A percentile compares a stretch with the other conserved stretches of the same genome.
phyloP scores from a whole-genome alignment of 1,284 basidiomycete genomes.

The Sanguinoderma infundibulare region DNA sequence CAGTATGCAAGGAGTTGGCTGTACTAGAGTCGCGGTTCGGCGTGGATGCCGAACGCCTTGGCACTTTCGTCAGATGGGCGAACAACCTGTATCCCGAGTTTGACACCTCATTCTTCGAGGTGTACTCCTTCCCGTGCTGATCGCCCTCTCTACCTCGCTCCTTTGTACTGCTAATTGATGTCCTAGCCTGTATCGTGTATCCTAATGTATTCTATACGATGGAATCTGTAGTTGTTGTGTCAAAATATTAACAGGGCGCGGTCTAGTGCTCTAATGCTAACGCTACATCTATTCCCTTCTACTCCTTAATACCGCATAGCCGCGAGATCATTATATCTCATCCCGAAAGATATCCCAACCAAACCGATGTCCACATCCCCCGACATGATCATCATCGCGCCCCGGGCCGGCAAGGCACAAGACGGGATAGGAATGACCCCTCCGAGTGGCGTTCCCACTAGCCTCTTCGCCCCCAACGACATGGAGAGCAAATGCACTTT shows the following conservation, averaged over 20 bases:
- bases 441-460: slow-evolving; percentile 18
- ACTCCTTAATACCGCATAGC: background rate
- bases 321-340: slow-evolving; percentile 28
- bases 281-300: slow-evolving; percentile 8
- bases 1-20: slow-evolving; percentile 22
- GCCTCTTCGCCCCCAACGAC: slow-evolving; percentile 12
- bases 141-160: background rate
- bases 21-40: slow-evolving; percentile 23
- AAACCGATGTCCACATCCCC: slow-evolving; percentile 35
- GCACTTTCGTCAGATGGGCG: slow-evolving; percentile 10
- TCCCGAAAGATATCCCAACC: slow-evolving; percentile 37
- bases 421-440: slow-evolving; percentile 38
- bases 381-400: slow-evolving; percentile 29
- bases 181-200: background rate
- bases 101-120: slow-evolving; percentile 8
- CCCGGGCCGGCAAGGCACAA: slow-evolving; percentile 52
- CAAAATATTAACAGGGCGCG: background rate
- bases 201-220: background rate
- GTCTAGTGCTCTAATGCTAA: slow-evolving; percentile 7
- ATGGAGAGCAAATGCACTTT: slow-evolving; percentile 36
- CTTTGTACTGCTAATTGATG: background rate
- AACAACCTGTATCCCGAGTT: slow-evolving; percentile 16
- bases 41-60: slow-evolving; percentile 17
- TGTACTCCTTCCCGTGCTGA: slow-evolving; percentile 2
- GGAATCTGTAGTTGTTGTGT: background rate